Base-by-base conservation (phyloP, 2,329 filamentous ascomycete genomes). In the Trichoderma arundinaceum region DNA sequence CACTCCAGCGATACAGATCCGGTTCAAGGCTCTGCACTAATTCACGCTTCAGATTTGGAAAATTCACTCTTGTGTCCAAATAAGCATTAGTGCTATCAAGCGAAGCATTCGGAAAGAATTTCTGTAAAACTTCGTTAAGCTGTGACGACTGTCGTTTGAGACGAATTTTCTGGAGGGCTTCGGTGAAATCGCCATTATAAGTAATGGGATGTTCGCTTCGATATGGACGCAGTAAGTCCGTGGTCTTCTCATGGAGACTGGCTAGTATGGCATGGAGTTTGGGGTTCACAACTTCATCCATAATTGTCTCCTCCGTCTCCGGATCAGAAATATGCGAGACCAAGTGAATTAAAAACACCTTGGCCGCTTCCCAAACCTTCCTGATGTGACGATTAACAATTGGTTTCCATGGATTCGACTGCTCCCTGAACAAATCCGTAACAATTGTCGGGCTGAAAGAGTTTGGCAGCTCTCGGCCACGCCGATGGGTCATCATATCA, bases 381-480 rank as follows among this genome's bases (percentile, higher is more conserved):
- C 66, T 59, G 0, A 74, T 57, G 43, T 71, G 68, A 0, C 13
- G 7, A 13, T 46, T 72, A 0, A 82, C 84, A 32, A 86, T 78
- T 0, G 64, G 35, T 48, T 79, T 73, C 88, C 87, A 91, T 0
- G 81, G 82, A 7, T 69, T 63, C 0, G 82, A 86, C 65, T 90
- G 87, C 52, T 88, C 81, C 19, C 76, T 76, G 71, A 91, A 91
- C 0, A 91, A 72, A 22, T 89, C 83, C 0, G 78, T 77, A 0
- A 90, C 80, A 9, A 90, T 76, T 61, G 86, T 72, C 0, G 87
- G 83, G 66, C 88, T 88, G 73, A 87, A 89, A 0, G 79, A 85
- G 0, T 88, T 86, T 0, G 86, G 84, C 0, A 91, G 74, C 71
- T 91, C 88, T 5, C 82, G 75, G 1, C 74, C 74, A n/a, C 72